phyloP scores from a whole-genome alignment of 108 stramenopile genomes.

The Nitzschia palea region DNA sequence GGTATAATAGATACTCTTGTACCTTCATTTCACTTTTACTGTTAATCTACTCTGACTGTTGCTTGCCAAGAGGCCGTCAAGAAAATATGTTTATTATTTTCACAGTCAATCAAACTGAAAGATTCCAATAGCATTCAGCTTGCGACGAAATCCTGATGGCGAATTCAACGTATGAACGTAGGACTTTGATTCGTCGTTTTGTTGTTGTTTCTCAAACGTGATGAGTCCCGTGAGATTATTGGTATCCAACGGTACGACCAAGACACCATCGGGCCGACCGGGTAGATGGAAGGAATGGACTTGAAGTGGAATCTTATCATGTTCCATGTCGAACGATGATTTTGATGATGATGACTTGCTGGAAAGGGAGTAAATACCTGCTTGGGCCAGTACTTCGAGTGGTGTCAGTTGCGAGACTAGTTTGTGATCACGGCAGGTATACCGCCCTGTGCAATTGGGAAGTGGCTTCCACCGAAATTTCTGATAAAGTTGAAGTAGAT shows the following conservation, averaged over 20 bases:
- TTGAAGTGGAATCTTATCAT: neutral
- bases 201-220: conserved; percentile 35
- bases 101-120: neutral
- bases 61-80: too few species aligned
- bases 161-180: conserved; percentile 59
- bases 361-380: conserved; percentile 1
- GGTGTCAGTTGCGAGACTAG: conserved; percentile 30
- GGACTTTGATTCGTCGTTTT: conserved; percentile 1
- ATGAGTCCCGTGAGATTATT: conserved; percentile 38
- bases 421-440: conserved; percentile 48
- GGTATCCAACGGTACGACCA: conserved; percentile 40
- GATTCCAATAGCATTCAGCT: conserved; percentile 40
- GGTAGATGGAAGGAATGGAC: conserved; percentile 22
- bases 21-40: too few species aligned
- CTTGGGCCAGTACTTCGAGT: conserved; percentile 21
- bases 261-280: conserved; percentile 33
- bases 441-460: conserved; percentile 53
- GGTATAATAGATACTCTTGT: too few species aligned
- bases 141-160: conserved; percentile 47
- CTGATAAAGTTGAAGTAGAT: conserved; percentile 37
- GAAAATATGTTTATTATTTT: too few species aligned
- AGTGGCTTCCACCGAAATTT: conserved; percentile 48
- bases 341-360: neutral
- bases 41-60: too few species aligned
- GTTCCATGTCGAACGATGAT: too few species aligned